Evolutionary conservation across 2,329 filamentous ascomycete genomes (phyloP).

Genomic region (Hypocreales sp.): DNA sequence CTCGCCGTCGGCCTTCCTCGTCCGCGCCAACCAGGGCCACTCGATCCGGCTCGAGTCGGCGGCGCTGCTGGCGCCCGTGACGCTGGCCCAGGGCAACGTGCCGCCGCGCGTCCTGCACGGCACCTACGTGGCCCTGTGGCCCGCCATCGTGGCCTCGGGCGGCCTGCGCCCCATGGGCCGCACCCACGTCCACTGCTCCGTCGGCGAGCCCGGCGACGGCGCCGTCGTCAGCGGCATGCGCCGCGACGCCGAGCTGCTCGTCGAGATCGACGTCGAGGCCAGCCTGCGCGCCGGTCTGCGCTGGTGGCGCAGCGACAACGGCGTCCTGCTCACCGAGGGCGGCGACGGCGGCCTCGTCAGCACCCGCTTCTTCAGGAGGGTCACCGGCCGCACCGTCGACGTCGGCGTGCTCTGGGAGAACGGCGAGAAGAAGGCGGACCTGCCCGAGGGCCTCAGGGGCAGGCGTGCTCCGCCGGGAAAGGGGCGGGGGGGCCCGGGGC

Average conservation of each 20-base stretch:
- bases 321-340: slow-evolving; percentile 52
- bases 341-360: slow-evolving; percentile 46
- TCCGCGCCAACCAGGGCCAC: slow-evolving; percentile 93
- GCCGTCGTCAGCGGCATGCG: slow-evolving; percentile 70
- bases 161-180: slow-evolving; percentile 69
- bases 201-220: slow-evolving; percentile 43
- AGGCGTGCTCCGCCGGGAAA: slow-evolving; percentile 31
- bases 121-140: slow-evolving; percentile 73
- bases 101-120: slow-evolving; percentile 67
- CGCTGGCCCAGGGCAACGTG: slow-evolving; percentile 37
- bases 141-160: slow-evolving; percentile 55
- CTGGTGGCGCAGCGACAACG: slow-evolving; percentile 72
- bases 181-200: slow-evolving; percentile 83
- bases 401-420: slow-evolving; percentile 55
- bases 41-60: slow-evolving; percentile 63
- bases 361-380: slow-evolving; percentile 53
- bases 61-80: slow-evolving; percentile 54
- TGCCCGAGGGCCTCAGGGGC: slow-evolving; percentile 45
- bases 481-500: slow-evolving; percentile 17
- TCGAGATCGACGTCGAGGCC: slow-evolving; percentile 58
- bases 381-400: slow-evolving; percentile 43
- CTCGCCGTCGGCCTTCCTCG: slow-evolving; percentile 57
- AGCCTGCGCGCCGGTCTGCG: slow-evolving; percentile 48
- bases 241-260: slow-evolving; percentile 56
- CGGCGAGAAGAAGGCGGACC: slow-evolving; percentile 49